Evolutionary conservation across 2,329 filamentous ascomycete species (phyloP).

Genomic region (Tympanopsis confertula): DNA sequence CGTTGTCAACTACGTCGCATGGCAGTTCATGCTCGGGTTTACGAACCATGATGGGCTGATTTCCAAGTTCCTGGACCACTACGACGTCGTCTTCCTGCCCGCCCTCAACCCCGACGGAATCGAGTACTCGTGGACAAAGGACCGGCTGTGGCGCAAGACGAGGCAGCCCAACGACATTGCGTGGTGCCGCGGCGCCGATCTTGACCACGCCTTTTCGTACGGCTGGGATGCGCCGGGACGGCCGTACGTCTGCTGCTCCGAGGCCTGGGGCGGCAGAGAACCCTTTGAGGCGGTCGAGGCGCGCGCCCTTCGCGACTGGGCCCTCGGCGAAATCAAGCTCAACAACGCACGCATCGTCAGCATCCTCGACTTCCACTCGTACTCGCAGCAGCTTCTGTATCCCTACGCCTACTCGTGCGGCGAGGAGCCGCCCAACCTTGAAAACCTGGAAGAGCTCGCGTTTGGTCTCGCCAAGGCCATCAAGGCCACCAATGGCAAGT

Average conservation of each 20-base stretch:
- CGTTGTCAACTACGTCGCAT: slow-evolving; percentile 82
- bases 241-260: slow-evolving; percentile 73
- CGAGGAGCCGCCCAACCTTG: slow-evolving; percentile 67
- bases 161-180: slow-evolving; percentile 69
- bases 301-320: slow-evolving; percentile 67
- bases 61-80: slow-evolving; percentile 68
- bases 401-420: slow-evolving; percentile 81
- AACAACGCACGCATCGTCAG: slow-evolving; percentile 70
- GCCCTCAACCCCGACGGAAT: slow-evolving; percentile 90
- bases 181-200: slow-evolving; percentile 78
- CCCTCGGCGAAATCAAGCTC: slow-evolving; percentile 61
- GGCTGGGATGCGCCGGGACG: slow-evolving; percentile 64
- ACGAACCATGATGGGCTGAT: slow-evolving; percentile 65
- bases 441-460: slow-evolving; percentile 84
- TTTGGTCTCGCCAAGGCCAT: slow-evolving; percentile 83
- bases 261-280: slow-evolving; percentile 73
- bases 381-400: slow-evolving; percentile 88
- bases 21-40: slow-evolving; percentile 67
- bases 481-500: slow-evolving; percentile 63
- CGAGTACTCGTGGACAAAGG: slow-evolving; percentile 81
- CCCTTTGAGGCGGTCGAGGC: slow-evolving; percentile 80
- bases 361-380: slow-evolving; percentile 83
- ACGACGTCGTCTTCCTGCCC: slow-evolving; percentile 81
- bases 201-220: slow-evolving; percentile 78
- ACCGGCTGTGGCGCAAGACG: slow-evolving; percentile 92